Base-by-base conservation (phyloP, 2,329 filamentous ascomycete species). In the Nemania sp. region DNA sequence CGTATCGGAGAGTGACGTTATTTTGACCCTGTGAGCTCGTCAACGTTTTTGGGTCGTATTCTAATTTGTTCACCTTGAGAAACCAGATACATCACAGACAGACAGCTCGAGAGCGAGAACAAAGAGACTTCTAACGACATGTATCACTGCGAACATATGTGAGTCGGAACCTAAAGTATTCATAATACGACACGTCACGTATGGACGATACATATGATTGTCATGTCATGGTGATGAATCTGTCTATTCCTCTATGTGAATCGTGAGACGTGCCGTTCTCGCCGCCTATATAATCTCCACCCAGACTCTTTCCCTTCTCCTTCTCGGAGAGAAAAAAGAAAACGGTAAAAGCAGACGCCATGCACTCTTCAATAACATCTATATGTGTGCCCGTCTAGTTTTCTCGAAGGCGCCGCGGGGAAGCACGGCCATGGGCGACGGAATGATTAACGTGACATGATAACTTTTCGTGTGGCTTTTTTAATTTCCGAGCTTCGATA, bases 231-330 rank as follows among this genome's bases (percentile, higher is more conserved):
- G 11, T 39, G 35, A 39, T 39, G 35, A 39, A 5, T 58, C 48
- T 59, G 39, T 66, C 64, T 65, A 63, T 66, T 60, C 52, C 51
- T 65, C 62, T 65, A 60, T 55, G 5, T 42, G 37, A 32, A 52
- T 40, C 34, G 49, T 29, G 37, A 57, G 51, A 54, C 32, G 17
- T 29, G 4, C 25, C 25, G 25, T 29, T 29, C 25, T 29, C 7
- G 4, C 25, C 25, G 4, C 25, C 25, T 29, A 42, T 35, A 34
- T 29, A 21, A 29, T 12, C 25, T 20, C 17, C 17, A 20, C 20
- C 29, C 3, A 37, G 48, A 32, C 32, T 49, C 25, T 55, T 32
- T 7, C 7, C 25, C 7, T 29, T 7, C 25, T 7, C 7, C 25
- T 7, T 7, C 25, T 4, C 4, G 2, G 32, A 18, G 9, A 9